Percentiles rank a stretch among this genome's conserved stretches.
phyloP scores from a whole-genome alignment of 192 early-diverging fungal genomes.

The Funneliformis geosporum region DNA sequence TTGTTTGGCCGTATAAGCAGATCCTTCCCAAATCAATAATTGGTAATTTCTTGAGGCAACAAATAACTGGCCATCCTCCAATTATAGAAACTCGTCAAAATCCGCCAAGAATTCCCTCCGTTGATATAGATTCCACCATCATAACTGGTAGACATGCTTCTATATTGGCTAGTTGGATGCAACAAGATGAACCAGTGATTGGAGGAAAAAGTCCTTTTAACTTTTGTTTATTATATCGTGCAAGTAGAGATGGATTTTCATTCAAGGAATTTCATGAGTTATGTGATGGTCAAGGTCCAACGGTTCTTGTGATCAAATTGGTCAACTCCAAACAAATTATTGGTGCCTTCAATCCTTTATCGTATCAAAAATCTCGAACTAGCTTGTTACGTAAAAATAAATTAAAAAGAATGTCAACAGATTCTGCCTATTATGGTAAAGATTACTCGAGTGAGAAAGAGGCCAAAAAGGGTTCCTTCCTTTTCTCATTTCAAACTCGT shows the following conservation, averaged over 20 bases:
- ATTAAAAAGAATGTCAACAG: background rate
- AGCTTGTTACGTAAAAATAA: background rate
- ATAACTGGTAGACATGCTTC: slow-evolving; percentile 2
- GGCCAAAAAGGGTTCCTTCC: background rate
- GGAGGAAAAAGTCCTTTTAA: background rate
- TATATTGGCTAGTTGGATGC: background rate
- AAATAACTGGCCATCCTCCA: background rate
- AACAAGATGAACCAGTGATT: background rate
- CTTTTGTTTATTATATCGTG: background rate
- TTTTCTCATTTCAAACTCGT: background rate
- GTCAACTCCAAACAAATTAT: background rate
- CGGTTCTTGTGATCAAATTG: background rate
- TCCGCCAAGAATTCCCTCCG: background rate
- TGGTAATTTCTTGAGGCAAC: background rate
- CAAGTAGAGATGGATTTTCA: background rate
- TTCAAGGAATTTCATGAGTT: background rate
- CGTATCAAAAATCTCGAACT: background rate
- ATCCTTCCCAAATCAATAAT: background rate
- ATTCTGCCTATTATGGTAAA: background rate
- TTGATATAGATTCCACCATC: background rate
- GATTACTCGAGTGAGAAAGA: background rate
- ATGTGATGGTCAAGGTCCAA: background rate
- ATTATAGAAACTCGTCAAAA: background rate
- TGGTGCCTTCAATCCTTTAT: background rate
- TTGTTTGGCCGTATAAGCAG: background rate